Evolutionary conservation across 192 early-diverging fungal genomes (phyloP), one percentile per base, ranked within the genome.

Genomic region (Dispira parvispora): DNA sequence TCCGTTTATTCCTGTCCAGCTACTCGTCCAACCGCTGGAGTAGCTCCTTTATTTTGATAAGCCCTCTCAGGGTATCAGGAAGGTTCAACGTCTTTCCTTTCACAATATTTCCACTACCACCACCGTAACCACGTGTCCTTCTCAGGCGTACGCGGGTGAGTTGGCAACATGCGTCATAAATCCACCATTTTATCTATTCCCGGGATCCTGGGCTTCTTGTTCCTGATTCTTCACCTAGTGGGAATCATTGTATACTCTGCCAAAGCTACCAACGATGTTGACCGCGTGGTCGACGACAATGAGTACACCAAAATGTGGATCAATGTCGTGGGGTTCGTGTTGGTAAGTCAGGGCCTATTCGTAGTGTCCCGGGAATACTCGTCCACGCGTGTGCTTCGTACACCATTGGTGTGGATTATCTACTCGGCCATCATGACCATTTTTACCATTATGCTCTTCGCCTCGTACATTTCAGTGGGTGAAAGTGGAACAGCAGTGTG

Each of bases 311-410:
- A 68, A 63, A 74, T 74, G 72, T 77, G 75, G 75, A 62, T 72
- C n/a, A 53, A 65, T 8, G 46, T 77, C 0, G 55, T 77, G 18
- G 75, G 75, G 2, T 13, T 71, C 8, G 6, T 66, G 1, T 64
- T 77, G 18, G 45, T 64, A 11, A 20, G 69, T 4, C 75, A 77
- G 64, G 72, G 72, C 27, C 63, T 77, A 42, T 77, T 74, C 62
- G 75, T 77, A 2, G 67, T 77, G 42, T 74, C 72, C 0, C 70
- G 72, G 44, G 73, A 77, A 62, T 70, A 72, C 26, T 52, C 75
- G 1, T 45, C 70, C 64, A 74, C 58, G 54, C 70, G 75, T 50
- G 71, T 73, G 63, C 52, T 77, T 16, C 64, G 70, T 63, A 72
- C 67, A 67, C 65, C 75, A 14, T n/a, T 68, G 0, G 42, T n/a